Conservation (phyloP, 768 basidiomycete species). For the Macrolepiota fuliginosa region DNA sequence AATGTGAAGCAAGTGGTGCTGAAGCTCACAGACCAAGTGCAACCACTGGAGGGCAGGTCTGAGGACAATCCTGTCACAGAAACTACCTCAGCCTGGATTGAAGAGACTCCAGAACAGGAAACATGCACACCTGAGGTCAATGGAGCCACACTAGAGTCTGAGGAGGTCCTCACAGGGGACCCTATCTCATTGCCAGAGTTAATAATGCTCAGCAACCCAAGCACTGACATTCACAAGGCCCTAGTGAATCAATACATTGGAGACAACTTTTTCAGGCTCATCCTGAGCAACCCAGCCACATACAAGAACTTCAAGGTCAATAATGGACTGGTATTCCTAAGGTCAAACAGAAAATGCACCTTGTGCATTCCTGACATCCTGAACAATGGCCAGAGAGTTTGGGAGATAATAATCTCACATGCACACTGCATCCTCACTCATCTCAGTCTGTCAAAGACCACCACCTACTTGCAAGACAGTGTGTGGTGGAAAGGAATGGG, state of each 20-base stretch:
- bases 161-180: not conserved
- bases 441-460: constrained; percentile 28
- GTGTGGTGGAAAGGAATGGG: constrained; percentile 15
- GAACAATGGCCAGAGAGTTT: not conserved
- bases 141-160: not conserved
- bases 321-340: not conserved
- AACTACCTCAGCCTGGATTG: not conserved
- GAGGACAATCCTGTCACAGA: not conserved
- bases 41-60: not conserved
- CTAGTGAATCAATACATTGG: not conserved
- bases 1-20: not conserved
- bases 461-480: constrained; percentile 18
- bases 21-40: not conserved
- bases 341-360: not conserved
- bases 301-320: not conserved
- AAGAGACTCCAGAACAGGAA: too few relatives aligned
- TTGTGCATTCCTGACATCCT: not conserved
- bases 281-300: not conserved
- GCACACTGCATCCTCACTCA: constrained; percentile 36
- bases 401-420: constrained; percentile 21
- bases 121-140: not conserved
- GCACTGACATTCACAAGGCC: not conserved
- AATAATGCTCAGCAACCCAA: not conserved
- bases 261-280: not conserved
- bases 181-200: not conserved